Evolutionary conservation across 164 flowering plant species (phyloP).

Genomic region (Nelumbo lutea): DNA sequence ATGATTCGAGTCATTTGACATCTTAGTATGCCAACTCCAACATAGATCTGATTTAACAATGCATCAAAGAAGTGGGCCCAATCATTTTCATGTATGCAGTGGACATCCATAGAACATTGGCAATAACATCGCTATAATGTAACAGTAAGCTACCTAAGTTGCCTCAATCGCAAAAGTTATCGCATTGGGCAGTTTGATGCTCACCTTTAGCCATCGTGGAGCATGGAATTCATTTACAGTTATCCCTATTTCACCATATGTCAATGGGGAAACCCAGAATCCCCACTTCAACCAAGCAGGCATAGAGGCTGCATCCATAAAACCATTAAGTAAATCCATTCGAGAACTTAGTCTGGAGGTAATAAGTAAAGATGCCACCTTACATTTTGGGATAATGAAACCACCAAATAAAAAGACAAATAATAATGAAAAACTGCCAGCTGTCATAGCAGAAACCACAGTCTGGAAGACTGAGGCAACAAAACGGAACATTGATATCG

Average conservation of each 20-base stretch:
- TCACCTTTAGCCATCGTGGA: conserved; percentile 51
- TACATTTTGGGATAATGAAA: neutral
- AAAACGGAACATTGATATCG: conserved; percentile 49
- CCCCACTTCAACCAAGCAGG: conserved; percentile 49
- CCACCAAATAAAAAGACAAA: neutral
- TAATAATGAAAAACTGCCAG: neutral
- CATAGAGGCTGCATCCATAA: conserved; percentile 36
- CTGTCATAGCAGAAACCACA: conserved; percentile 17
- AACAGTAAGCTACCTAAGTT: too few relatives aligned
- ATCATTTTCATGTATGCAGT: neutral
- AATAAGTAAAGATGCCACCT: neutral
- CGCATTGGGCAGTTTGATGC: neutral
- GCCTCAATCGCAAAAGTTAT: too few relatives aligned
- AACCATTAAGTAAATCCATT: neutral
- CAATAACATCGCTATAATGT: too few relatives aligned
- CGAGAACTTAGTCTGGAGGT: neutral
- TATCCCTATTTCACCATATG: conserved; percentile 45
- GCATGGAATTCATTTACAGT: conserved; percentile 39
- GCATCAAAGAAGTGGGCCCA: neutral
- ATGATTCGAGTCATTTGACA: too few relatives aligned
- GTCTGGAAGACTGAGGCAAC: conserved; percentile 26
- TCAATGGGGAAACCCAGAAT: conserved; percentile 42
- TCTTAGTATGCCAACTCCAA: too few relatives aligned
- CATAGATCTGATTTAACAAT: neutral
- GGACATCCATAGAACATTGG: neutral